phyloP scores from a whole-genome alignment of 208 protist species.

The Lotmaria passim region DNA sequence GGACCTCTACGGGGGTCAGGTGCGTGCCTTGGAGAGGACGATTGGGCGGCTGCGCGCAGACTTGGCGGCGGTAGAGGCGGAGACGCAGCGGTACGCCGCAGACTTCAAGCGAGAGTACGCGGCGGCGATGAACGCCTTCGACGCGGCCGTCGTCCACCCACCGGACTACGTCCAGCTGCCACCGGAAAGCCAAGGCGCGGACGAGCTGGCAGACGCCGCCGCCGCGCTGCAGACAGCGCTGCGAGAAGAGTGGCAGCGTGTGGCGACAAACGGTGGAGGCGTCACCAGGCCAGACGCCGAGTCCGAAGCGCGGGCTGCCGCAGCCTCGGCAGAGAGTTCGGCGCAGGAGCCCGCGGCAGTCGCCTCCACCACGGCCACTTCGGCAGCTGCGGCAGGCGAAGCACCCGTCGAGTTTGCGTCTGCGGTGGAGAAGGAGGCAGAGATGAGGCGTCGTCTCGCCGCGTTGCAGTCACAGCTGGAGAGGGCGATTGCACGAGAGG shows the following conservation, averaged over 20 bases:
- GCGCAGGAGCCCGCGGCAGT: too few species aligned
- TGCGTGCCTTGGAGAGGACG: constrained; percentile 13
- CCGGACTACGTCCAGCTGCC: constrained; percentile 22
- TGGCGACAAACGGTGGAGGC: not conserved
- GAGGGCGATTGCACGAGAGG: constrained; percentile 10
- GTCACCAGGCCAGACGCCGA: not conserved
- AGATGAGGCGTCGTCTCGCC: not conserved
- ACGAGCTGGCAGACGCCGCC: constrained; percentile 25
- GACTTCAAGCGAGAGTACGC: constrained; percentile 4
- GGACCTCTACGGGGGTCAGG: constrained; percentile 16
- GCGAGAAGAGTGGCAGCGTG: constrained; percentile 21
- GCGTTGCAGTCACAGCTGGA: not conserved
- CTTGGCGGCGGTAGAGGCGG: constrained; percentile 9
- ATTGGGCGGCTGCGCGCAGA: constrained; percentile 17
- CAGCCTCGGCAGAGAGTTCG: too few species aligned
- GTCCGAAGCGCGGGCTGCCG: not conserved
- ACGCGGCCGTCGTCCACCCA: not conserved
- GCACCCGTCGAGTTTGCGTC: not conserved
- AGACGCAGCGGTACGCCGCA: constrained; percentile 13
- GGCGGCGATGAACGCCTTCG: not conserved
- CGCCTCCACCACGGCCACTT: too few species aligned
- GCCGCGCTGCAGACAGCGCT: constrained; percentile 5
- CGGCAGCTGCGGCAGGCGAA: too few species aligned
- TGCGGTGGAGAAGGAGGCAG: not conserved
- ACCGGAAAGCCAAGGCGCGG: not conserved